A percentile compares a stretch with the other conserved stretches of the same genome.
These are phyloP conservation scores for Mucor piriformis DNA, from an alignment of 371 early-diverging fungal species.

Conservation along the genomic window DNA sequence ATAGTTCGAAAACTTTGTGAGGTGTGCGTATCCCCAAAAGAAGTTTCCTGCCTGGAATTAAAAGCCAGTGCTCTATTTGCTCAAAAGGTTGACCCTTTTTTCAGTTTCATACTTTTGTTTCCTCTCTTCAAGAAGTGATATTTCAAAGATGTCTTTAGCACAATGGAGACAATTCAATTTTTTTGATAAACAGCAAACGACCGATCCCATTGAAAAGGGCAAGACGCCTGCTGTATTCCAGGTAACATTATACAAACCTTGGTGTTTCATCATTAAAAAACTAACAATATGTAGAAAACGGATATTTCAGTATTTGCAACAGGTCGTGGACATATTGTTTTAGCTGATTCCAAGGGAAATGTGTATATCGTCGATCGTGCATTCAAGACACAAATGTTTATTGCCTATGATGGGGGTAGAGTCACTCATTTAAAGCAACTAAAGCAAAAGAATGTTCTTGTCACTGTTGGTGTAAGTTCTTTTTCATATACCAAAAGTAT, in stretches of 20 bases:
- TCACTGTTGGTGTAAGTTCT: conserved; percentile 72
- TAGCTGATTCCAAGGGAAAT: conserved; percentile 53
- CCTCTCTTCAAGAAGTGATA: no score
- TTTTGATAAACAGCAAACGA: conserved; percentile 74
- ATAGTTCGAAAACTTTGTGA: no score
- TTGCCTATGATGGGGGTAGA: conserved; percentile 71
- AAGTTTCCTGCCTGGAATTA: no score
- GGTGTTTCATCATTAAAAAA: conserved; percentile 21
- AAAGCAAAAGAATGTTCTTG: conserved; percentile 69
- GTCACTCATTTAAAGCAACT: conserved; percentile 83
- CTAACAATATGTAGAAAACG: conserved; percentile 38
- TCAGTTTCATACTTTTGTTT: no score
- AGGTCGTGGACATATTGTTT: conserved; percentile 59
- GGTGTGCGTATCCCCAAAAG: no score
- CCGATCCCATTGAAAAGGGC: conserved; percentile 57
- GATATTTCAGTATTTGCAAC: conserved; percentile 57
- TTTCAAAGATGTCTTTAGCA: conserved; percentile 52
- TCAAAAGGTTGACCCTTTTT: no score
- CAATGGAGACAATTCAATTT: conserved; percentile 82
- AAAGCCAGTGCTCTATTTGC: no score
- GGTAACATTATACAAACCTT: conserved; percentile 42
- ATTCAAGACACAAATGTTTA: conserved; percentile 71
- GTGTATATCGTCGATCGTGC: conserved; percentile 72
- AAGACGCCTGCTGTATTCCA: conserved; percentile 69
- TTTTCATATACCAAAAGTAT: neutral